Conservation (phyloP, 2,329 filamentous ascomycete species). For the Alternaria brassicae region DNA sequence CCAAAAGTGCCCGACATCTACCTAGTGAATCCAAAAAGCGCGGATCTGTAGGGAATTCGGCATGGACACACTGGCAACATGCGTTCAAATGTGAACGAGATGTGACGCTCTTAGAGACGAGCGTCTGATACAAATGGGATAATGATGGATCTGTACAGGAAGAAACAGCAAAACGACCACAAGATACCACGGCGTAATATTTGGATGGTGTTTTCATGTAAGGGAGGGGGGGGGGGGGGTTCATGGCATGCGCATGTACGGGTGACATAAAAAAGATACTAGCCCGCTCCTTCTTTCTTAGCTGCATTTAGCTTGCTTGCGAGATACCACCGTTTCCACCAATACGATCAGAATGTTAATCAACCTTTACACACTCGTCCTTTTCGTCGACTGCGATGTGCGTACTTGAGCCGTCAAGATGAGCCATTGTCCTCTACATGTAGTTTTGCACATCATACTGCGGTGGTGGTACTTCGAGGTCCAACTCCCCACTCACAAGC, state of each 20-base stretch:
- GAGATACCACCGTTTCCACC: slow-evolving; percentile 23
- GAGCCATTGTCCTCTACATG: too few relatives aligned
- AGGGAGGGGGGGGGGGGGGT: not conserved
- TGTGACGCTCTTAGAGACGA: not conserved
- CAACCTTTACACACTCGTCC: not conserved
- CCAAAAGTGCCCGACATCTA: slow-evolving; percentile 58
- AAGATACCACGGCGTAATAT: slow-evolving; percentile 1
- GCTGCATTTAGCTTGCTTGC: slow-evolving; percentile 6
- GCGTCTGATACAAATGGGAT: not conserved
- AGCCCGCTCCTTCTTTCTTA: slow-evolving; percentile 2
- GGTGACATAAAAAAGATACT: slow-evolving; percentile 3
- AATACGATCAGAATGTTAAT: slow-evolving; percentile 8
- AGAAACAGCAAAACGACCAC: not conserved
- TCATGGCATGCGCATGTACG: not conserved
- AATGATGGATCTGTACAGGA: slow-evolving; percentile 1
- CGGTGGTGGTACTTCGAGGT: not conserved
- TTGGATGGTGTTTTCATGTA: not conserved
- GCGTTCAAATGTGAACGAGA: not conserved
- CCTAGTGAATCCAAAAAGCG: slow-evolving; percentile 48
- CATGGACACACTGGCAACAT: not conserved
- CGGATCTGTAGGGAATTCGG: slow-evolving; percentile 33
- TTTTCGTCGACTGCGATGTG: not conserved
- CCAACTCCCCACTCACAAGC: slow-evolving; percentile 2
- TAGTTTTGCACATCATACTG: not conserved
- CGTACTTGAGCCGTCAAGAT: not conserved